Conservation (phyloP, 2,329 filamentous ascomycete genomes). For the Xylariaceae sp. region DNA sequence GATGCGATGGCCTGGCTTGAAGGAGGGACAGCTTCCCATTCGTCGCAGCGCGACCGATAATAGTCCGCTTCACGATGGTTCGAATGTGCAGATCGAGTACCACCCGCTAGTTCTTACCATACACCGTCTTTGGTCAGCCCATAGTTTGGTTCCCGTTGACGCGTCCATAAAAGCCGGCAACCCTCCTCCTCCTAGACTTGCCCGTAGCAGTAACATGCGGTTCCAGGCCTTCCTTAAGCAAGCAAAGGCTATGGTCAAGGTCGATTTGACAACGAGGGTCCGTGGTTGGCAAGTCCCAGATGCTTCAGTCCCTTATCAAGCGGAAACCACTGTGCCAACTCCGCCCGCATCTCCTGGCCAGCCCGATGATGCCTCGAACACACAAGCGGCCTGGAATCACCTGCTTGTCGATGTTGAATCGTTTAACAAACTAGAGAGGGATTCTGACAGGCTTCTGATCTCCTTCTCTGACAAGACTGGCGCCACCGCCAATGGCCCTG, state of each 20-base stretch:
- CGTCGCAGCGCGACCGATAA: conserved; percentile 74
- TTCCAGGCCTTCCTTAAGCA: conserved; percentile 72
- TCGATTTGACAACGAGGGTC: conserved; percentile 67
- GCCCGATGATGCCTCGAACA: conserved; percentile 22
- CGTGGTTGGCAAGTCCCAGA: conserved; percentile 66
- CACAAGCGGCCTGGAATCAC: conserved; percentile 32
- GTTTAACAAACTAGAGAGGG: conserved; percentile 58
- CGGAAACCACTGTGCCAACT: conserved; percentile 35
- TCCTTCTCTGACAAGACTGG: conserved; percentile 64
- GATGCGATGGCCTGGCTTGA: conserved; percentile 74
- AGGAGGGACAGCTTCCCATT: conserved; percentile 64
- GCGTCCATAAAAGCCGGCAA: conserved; percentile 57
- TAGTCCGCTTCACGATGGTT: conserved; percentile 47
- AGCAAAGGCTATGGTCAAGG: conserved; percentile 62
- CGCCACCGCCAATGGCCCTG: conserved; percentile 62
- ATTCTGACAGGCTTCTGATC: conserved; percentile 59
- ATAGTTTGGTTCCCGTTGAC: conserved; percentile 51
- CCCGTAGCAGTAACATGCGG: conserved; percentile 64
- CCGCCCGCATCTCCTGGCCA: conserved; percentile 26
- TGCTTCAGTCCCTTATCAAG: conserved; percentile 35
- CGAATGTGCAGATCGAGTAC: conserved; percentile 74
- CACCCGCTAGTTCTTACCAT: conserved; percentile 81
- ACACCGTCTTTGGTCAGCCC: conserved; percentile 66
- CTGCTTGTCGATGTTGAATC: conserved; percentile 57
- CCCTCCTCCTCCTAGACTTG: conserved; percentile 58